Evolutionary conservation across 2,329 filamentous ascomycete genomes (phyloP).

Genomic region (Fusarium neocosmosporiellum): DNA sequence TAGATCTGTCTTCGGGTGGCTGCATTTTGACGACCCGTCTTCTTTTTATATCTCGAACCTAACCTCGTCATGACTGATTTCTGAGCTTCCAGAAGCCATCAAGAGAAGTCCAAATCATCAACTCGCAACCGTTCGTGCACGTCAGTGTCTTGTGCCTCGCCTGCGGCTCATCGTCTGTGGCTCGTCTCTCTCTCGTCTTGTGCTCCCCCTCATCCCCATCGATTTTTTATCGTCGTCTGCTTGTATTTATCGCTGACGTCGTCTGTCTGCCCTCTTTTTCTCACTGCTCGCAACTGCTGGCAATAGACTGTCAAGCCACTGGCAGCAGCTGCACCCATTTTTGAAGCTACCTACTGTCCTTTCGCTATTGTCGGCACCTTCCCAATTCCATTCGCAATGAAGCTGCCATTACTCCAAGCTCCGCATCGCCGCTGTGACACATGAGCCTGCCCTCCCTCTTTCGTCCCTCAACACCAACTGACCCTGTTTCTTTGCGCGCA

Average conservation of each 20-base stretch:
- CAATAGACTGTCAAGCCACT: conserved; percentile 15
- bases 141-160: not conserved
- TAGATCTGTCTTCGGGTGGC: conserved; percentile 19
- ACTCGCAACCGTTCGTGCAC: not conserved
- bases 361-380: not conserved
- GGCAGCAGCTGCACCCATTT: not conserved
- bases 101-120: conserved; percentile 1
- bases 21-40: conserved; percentile 32
- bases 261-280: not conserved
- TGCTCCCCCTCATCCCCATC: not conserved
- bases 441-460: conserved; percentile 23
- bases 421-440: conserved; percentile 30
- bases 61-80: conserved; percentile 2
- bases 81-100: conserved; percentile 10
- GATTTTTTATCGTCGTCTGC: not conserved
- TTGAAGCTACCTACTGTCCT: conserved; percentile 4
- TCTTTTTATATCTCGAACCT: conserved; percentile 9
- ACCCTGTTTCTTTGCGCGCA: conserved; percentile 7
- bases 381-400: conserved; percentile 34
- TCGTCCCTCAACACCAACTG: conserved; percentile 9
- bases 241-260: conserved; percentile 4
- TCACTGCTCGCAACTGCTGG: conserved; percentile 15
- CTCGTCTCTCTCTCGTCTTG: conserved; percentile 10
- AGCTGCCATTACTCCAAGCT: conserved; percentile 25
- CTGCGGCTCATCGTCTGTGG: not conserved